Percentiles rank a stretch among this genome's conserved stretches.
These are phyloP conservation scores for Pelargonium nanum DNA, from an alignment of 345 rosid genomes.

Conservation along the genomic window DNA sequence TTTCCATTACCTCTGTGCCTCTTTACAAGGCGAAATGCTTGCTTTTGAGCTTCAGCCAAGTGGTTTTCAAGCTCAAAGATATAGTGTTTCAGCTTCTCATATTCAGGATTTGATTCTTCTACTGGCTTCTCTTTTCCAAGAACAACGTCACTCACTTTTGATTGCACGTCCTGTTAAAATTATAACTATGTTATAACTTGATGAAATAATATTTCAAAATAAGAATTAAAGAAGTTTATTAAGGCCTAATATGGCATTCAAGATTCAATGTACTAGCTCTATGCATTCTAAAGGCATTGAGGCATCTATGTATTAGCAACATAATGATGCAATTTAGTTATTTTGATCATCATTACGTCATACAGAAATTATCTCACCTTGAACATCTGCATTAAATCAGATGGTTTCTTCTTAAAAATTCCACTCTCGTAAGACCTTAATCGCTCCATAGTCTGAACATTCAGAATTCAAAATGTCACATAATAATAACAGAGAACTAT, in stretches of 20 bases:
- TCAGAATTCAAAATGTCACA: neutral
- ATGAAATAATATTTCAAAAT: conserved; percentile 1
- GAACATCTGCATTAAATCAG: conserved; percentile 89
- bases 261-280: too few species aligned
- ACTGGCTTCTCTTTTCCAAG: conserved; percentile 98
- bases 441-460: conserved; percentile 90
- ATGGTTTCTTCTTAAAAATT: conserved; percentile 76
- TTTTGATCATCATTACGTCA: conserved; percentile 1
- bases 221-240: neutral
- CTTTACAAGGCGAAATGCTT: conserved; percentile 92
- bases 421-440: conserved; percentile 77
- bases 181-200: neutral
- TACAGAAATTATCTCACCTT: conserved; percentile 42
- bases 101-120: conserved; percentile 86
- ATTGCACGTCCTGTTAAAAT: conserved; percentile 71
- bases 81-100: conserved; percentile 87
- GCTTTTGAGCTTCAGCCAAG: conserved; percentile 91
- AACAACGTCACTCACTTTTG: conserved; percentile 86
- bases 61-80: conserved; percentile 94
- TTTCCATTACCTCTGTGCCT: conserved; percentile 69
- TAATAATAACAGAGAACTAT: neutral
- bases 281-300: neutral
- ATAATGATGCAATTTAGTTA: neutral
- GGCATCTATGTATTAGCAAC: neutral
- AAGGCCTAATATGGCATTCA: too few species aligned